Evolutionary conservation across 257 asterid species (phyloP).

Genomic region (Cordia subcordata): DNA sequence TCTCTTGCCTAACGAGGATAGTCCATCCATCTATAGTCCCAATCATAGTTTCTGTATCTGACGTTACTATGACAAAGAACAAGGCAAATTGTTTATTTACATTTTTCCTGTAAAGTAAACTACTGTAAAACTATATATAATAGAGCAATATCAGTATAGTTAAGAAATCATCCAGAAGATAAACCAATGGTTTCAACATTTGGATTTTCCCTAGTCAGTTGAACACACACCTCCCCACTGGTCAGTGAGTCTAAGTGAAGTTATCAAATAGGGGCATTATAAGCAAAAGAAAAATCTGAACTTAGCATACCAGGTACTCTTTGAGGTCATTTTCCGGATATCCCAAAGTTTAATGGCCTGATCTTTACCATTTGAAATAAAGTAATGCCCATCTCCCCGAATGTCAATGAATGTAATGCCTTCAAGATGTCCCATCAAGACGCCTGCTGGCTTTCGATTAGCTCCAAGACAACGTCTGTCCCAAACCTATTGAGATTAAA

Average conservation of each 20-base stretch:
- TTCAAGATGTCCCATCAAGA: slow-evolving; percentile 79
- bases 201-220: too few species aligned
- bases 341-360: slow-evolving; percentile 89
- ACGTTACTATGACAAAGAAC: slow-evolving; percentile 31
- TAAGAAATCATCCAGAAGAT: too few species aligned
- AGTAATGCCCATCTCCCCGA: slow-evolving; percentile 84
- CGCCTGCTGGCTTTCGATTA: slow-evolving; percentile 68
- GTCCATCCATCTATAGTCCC: slow-evolving; percentile 98
- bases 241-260: too few species aligned
- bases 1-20: slow-evolving; percentile 66
- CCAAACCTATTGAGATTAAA: slow-evolving; percentile 58
- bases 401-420: slow-evolving; percentile 77
- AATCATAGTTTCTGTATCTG: slow-evolving; percentile 55
- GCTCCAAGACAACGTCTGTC: slow-evolving; percentile 77
- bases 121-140: too few species aligned
- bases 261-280: neutral
- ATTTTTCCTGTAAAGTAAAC: neutral
- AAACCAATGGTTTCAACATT: too few species aligned
- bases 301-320: slow-evolving; percentile 41
- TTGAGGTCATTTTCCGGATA: slow-evolving; percentile 73
- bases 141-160: too few species aligned
- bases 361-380: slow-evolving; percentile 90
- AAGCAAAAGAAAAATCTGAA: neutral
- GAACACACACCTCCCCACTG: too few species aligned
- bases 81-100: slow-evolving; percentile 1